Base-by-base conservation (phyloP, 352 stramenopile genomes). In the Globisporangium cederbergense region DNA sequence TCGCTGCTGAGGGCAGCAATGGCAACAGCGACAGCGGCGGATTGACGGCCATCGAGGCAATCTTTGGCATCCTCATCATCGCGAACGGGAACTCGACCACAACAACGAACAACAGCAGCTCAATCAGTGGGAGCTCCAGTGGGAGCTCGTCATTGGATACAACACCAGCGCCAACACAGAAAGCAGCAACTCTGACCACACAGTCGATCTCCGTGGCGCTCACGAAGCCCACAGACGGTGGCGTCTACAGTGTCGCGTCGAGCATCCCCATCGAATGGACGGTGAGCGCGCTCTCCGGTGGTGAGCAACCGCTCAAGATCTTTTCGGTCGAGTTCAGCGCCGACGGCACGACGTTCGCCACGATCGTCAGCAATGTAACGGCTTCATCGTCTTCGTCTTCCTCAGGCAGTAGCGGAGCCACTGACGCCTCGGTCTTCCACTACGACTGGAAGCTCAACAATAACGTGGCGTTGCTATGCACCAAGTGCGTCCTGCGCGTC, bases 281-380 rank as follows among this genome's bases (percentile, higher is more conserved):
- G n/a, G 50, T 88, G 6, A 47, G 60, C 6, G 49, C 67, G 14
- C 30, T 75, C 6, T 68, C 66, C 10, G 74, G 71, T 16, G 50
- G 46, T 5, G 53, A 75, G 20, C 65, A 68, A 16, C 66, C 36
- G 13, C 52, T 82, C 16, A 25, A 71, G 28, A 59, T 47, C 11
- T 76, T 88, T 36, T 56, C 65, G 20, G 65, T 88, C 25, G 77
- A 84, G 40, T 88, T 88, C 50, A 86, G 75, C 14, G 64, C 66
- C 46, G 73, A 88, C 54, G 49, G 66, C 0, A 49, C 42, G 10
- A 56, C 47, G 11, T 86, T 88, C 45, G 25, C 64, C n/a, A 68
- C 52, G 0, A 79, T 83, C 22, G 68, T 71, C 14, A 36, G 53
- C 5, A 67, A 60, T n/a, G 47, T 81, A 25, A 50, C 53, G 8